Base-by-base conservation (phyloP, 768 basidiomycete genomes). In the Amanita pallidorosea region DNA sequence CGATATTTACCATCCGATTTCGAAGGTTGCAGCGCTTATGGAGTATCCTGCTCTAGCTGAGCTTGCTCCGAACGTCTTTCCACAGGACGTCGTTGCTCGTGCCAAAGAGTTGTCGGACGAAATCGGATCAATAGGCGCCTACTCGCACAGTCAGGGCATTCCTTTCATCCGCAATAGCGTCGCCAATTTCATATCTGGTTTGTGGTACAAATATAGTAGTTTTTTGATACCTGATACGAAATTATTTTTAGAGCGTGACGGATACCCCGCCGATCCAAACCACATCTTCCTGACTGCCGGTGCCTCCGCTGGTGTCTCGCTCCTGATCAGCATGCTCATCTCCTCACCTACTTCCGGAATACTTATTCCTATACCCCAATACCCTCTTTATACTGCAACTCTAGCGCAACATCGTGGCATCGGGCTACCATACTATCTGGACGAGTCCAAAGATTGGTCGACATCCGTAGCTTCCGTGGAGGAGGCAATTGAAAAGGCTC, bases 301-400 rank as follows among this genome's bases (percentile, higher is more conserved):
- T 37, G 95, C 96, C 17, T 96, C 93, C 18, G 82, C 83, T 11
- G 96, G 95, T 47, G 94, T 99, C n/a, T 84, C 88, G 18, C 80
- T 90, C 17, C 70, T 91, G 20, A 80, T 95, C 57, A 80, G 80
- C 60, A 80, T 88, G 72, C 79, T 93, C 54, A 84, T 92, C 58
- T 70, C 80, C 8, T 66, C 73, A 18, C 80, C 79, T 18, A 73
- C 70, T 23, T 78, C 79, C 44, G 92, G 90, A 6, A 77, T 95
- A 58, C 78, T 95, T 48, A 96, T 98, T 61, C 95, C 95, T 29
- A 98, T 99, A 55, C 95, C 95, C 2, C 95, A 99, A 69, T 98
- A 99, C 65, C 95, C 95, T 1, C 76, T 99, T 9, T 99, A 99
- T 67, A 97, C 94, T 34, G 95, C 95, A 29, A 82, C 93, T 1